Conservation (phyloP, 345 rosid genomes). For the Rhodamnia rubescens region DNA sequence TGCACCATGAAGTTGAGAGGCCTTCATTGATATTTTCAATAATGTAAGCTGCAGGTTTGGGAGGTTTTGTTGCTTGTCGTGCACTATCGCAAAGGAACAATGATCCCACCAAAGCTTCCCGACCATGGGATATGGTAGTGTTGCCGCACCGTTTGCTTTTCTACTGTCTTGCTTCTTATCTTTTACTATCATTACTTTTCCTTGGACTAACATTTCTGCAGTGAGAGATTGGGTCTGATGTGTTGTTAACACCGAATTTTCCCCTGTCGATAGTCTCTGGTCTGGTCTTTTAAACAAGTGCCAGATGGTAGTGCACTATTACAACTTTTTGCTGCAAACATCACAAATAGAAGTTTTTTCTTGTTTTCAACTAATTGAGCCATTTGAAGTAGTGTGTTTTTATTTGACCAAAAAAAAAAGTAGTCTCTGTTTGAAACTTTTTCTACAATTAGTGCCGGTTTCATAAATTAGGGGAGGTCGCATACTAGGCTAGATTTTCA, state of each 20-base stretch:
- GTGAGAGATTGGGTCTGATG: neutral
- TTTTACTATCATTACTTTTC: neutral
- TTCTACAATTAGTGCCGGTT: neutral
- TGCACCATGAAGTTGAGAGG: neutral
- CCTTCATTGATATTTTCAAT: neutral
- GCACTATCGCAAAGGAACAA: conserved; percentile 85
- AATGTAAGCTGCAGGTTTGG: conserved; percentile 58
- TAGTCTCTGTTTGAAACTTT: neutral
- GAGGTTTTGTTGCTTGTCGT: conserved; percentile 90
- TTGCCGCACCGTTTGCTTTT: neutral
- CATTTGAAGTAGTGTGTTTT: neutral
- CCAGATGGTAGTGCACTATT: neutral
- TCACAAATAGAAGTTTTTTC: neutral
- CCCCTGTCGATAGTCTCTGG: neutral
- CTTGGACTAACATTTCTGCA: neutral
- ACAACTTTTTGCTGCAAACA: neutral
- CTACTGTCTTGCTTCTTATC: neutral
- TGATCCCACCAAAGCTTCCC: conserved; percentile 90
- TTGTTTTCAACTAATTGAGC: neutral
- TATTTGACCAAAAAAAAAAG: no score
- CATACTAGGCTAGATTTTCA: neutral
- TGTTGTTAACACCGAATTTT: neutral
- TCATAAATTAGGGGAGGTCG: neutral
- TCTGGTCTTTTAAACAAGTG: neutral
- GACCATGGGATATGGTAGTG: conserved; percentile 90